These are phyloP conservation scores for Solanum chiquidenum DNA, from an alignment of 257 asterid genomes.

Conservation along the genomic window DNA sequence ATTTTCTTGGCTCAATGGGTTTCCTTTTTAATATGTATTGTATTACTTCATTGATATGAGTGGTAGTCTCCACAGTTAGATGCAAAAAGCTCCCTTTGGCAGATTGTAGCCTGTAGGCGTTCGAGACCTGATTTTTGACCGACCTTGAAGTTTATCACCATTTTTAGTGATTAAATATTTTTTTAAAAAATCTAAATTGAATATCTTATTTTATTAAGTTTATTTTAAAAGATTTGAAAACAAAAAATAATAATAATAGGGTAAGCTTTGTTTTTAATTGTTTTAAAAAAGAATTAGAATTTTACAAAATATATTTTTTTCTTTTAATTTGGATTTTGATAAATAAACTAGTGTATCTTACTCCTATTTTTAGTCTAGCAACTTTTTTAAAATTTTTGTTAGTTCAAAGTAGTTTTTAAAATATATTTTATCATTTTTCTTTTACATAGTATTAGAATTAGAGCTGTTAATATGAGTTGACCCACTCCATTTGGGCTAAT, in stretches of 20 bases:
- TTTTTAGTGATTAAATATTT: not conserved
- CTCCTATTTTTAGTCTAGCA: not conserved
- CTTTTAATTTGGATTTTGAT: no score
- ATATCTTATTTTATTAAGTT: no score
- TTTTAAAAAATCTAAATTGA: no score
- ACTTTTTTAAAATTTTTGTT: no score
- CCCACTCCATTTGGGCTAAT: no score
- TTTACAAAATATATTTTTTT: not conserved
- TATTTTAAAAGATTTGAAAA: not conserved
- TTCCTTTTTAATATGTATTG: not conserved
- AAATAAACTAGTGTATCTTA: not conserved
- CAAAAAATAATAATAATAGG: not conserved
- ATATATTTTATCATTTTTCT: no score
- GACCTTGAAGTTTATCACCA: not conserved
- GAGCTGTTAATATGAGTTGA: no score
- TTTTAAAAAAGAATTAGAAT: not conserved
- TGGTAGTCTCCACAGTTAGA: not conserved
- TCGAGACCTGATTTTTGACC: not conserved
- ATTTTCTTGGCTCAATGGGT: not conserved
- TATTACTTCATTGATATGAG: not conserved
- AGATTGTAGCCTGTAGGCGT: not conserved
- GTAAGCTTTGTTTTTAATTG: not conserved
- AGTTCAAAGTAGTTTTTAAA: not conserved
- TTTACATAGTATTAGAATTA: not conserved
- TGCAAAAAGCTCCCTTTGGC: not conserved